Percentiles rank a stretch among this genome's conserved stretches.
Evolutionary conservation across 768 basidiomycete genomes (phyloP).

Genomic region (Clavaria fumosa): DNA sequence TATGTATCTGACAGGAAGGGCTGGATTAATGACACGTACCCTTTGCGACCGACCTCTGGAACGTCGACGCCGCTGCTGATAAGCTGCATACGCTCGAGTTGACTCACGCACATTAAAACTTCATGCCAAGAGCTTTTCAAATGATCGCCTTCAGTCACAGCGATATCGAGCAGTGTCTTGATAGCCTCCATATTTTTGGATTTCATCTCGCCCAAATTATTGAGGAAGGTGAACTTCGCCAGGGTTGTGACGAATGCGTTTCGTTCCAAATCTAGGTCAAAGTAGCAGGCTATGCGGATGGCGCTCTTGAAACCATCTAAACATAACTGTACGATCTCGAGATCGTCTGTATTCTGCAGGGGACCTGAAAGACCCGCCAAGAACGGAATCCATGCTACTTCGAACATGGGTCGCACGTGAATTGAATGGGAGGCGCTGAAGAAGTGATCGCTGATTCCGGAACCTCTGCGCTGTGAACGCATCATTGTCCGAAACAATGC

Average conservation of each 20-base stretch:
- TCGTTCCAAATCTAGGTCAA: slow-evolving; percentile 93
- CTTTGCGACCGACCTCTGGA: slow-evolving; percentile 62
- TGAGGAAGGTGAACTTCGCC: slow-evolving; percentile 93
- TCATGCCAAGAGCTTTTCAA: slow-evolving; percentile 95
- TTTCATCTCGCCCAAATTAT: slow-evolving; percentile 97
- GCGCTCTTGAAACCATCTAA: slow-evolving; percentile 93
- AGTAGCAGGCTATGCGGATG: slow-evolving; percentile 93
- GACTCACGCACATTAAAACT: slow-evolving; percentile 92
- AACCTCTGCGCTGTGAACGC: slow-evolving; percentile 77
- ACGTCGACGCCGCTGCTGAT: slow-evolving; percentile 85
- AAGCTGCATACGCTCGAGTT: slow-evolving; percentile 96
- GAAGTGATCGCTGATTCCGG: slow-evolving; percentile 71
- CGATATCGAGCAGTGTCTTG: slow-evolving; percentile 86
- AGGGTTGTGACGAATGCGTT: slow-evolving; percentile 97
- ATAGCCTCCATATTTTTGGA: slow-evolving; percentile 99
- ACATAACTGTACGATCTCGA: slow-evolving; percentile 82
- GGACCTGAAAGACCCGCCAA: slow-evolving; percentile 90
- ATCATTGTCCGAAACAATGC: slow-evolving; percentile 88
- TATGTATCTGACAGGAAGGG: neutral
- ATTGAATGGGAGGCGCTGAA: slow-evolving; percentile 94
- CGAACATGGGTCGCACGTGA: slow-evolving; percentile 97
- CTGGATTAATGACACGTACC: slow-evolving; percentile 28
- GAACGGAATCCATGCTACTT: slow-evolving; percentile 98
- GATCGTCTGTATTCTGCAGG: slow-evolving; percentile 87
- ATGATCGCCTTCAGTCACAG: slow-evolving; percentile 92